Evolutionary conservation across 169 alveolate species (phyloP).

Genomic region (Plasmodium reichenowi): DNA sequence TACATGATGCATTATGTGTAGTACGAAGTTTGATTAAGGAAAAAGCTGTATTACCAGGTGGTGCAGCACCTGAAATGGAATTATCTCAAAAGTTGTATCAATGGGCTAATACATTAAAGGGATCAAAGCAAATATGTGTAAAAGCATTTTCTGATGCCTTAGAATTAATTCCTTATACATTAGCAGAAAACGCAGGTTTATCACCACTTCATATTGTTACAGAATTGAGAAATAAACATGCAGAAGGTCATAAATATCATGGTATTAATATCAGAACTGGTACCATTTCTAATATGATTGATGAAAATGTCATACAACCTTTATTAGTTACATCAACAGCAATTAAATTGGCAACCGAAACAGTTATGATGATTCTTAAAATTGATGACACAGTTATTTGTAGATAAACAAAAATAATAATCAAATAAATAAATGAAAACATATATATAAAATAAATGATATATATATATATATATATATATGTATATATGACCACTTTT

Average conservation of each 20-base stretch:
- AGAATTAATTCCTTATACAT: constrained; percentile 98
- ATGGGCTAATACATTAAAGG: constrained; percentile 93
- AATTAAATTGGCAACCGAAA: constrained; percentile 97
- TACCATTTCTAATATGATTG: constrained; percentile 92
- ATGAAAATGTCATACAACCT: constrained; percentile 97
- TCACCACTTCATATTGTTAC: constrained; percentile 97
- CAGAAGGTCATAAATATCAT: constrained; percentile 91
- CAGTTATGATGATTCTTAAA: constrained; percentile 98
- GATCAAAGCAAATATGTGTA: constrained; percentile 96
- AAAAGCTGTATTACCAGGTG: constrained; percentile 98
- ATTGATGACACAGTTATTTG: constrained; percentile 98
- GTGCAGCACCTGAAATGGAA: constrained; percentile 99
- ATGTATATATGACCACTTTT: neutral
- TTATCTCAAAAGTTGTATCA: constrained; percentile 91
- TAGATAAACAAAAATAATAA: constrained; percentile 9
- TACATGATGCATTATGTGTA: constrained; percentile 99
- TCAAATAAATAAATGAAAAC: neutral
- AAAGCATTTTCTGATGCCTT: constrained; percentile 99
- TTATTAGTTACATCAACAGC: constrained; percentile 97
- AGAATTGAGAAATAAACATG: constrained; percentile 94
- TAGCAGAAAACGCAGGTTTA: constrained; percentile 99
- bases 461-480: neutral
- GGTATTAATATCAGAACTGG: constrained; percentile 96
- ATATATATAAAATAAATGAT: neutral
- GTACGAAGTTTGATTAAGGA: constrained; percentile 97